Evolutionary conservation across 1,284 basidiomycete species (phyloP).

Genomic region (Cutaneotrichosporon sp.): DNA sequence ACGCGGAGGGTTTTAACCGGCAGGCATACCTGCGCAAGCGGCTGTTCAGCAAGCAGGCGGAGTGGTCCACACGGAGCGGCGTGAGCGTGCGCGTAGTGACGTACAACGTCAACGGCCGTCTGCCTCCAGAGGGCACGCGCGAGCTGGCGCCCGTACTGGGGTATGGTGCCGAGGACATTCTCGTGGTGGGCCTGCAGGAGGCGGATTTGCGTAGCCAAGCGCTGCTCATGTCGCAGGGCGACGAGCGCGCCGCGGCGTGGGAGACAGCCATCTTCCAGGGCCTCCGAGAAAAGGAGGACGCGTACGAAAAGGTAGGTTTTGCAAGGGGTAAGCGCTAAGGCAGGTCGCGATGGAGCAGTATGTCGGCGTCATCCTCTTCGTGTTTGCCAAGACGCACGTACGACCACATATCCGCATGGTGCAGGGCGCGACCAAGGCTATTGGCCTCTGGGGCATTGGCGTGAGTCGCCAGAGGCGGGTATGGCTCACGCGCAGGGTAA

Average conservation of each 20-base stretch:
- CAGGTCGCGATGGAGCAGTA: conserved; percentile 36
- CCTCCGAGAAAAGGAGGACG: conserved; percentile 49
- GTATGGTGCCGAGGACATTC: conserved; percentile 35
- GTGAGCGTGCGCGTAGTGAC: conserved; percentile 38
- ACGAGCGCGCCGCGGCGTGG: conserved; percentile 53
- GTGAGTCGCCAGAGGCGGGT: conserved; percentile 21
- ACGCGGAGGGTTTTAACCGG: conserved; percentile 27
- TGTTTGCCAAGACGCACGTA: conserved; percentile 51
- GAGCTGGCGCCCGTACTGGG: conserved; percentile 35
- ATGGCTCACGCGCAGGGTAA: conserved; percentile 39
- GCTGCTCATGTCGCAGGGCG: conserved; percentile 36
- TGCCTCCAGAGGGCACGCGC: conserved; percentile 36
- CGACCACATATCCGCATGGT: conserved; percentile 23
- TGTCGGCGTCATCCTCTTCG: conserved; percentile 52
- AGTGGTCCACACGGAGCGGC: conserved; percentile 26
- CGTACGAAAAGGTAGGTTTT: conserved; percentile 29
- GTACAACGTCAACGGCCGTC: conserved; percentile 44
- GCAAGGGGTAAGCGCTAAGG: not conserved
- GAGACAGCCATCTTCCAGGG: conserved; percentile 51
- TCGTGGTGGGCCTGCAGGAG: conserved; percentile 44
- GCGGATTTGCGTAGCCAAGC: conserved; percentile 37
- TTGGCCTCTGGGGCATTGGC: conserved; percentile 41
- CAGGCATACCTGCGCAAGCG: conserved; percentile 30
- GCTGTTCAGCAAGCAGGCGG: conserved; percentile 25
- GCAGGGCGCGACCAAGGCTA: conserved; percentile 33